A percentile compares a stretch with the other conserved stretches of the same genome.
Evolutionary conservation across 805 yeast species (phyloP).

Genomic region (Nakazawaea sp.): DNA sequence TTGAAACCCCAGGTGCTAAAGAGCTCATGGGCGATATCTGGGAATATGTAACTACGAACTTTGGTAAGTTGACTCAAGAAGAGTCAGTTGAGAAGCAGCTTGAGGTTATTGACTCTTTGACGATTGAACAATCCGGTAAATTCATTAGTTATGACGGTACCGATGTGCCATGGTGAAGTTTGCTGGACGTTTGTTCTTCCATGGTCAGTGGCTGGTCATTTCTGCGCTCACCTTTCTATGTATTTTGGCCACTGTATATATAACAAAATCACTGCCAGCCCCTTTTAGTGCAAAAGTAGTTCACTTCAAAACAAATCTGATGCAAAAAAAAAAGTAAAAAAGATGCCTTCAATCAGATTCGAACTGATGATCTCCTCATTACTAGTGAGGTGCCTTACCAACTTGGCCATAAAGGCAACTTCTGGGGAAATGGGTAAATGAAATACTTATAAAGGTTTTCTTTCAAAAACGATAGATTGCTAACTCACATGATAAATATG

Average conservation of each 20-base stretch:
- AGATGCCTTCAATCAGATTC: constrained; percentile 12
- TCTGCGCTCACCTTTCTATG: too few relatives aligned
- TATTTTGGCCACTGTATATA: too few relatives aligned
- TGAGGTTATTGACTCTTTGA: constrained; percentile 10
- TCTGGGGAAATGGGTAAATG: too few relatives aligned
- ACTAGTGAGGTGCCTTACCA: constrained; percentile 14
- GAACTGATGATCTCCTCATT: constrained; percentile 13
- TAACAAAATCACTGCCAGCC: too few relatives aligned
- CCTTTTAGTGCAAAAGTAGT: too few relatives aligned
- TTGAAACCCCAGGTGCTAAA: constrained; percentile 25
- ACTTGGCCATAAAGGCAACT: constrained; percentile 13
- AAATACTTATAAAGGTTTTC: too few relatives aligned
- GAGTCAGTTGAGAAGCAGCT: constrained; percentile 11
- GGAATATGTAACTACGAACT: background rate
- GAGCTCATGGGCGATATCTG: background rate
- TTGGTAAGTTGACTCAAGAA: constrained; percentile 12
- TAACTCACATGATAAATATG: too few relatives aligned
- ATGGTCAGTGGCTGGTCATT: too few relatives aligned
- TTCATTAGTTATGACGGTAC: constrained; percentile 14
- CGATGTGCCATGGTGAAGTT: background rate
- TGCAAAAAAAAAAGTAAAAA: constrained; percentile 2
- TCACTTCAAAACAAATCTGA: background rate
- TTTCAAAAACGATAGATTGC: too few relatives aligned
- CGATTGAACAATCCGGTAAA: constrained; percentile 12
- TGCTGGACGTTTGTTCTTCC: too few relatives aligned